phyloP scores from a whole-genome alignment of 176 grass and related monocot genomes.

The Poa annua region DNA sequence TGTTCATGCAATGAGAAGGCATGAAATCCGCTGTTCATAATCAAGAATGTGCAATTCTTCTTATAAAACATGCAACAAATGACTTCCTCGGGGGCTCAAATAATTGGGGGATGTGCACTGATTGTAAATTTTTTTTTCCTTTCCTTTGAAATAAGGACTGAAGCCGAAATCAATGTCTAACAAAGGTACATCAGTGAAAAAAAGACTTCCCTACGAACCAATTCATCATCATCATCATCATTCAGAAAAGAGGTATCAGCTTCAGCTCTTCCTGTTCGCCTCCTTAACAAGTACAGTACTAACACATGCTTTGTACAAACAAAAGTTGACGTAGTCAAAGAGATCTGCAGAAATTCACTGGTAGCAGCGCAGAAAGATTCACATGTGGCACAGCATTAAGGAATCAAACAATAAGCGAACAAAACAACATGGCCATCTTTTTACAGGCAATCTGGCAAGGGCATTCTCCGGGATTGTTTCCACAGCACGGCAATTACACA shows the following conservation, averaged over 20 bases:
- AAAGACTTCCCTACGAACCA: not conserved
- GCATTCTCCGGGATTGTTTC: slow-evolving; percentile 26
- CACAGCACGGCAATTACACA: slow-evolving; percentile 37
- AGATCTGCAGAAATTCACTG: slow-evolving; percentile 18
- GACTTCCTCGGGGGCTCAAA: not conserved
- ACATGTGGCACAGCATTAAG: slow-evolving; percentile 1
- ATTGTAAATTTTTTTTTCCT: not conserved
- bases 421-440: slow-evolving; percentile 26
- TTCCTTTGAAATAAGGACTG: not conserved
- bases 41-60: not conserved
- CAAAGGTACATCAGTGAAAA: not conserved
- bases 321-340: not conserved
- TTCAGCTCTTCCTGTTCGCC: not conserved
- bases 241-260: slow-evolving; percentile 14
- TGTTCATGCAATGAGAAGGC: not conserved
- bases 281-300: slow-evolving; percentile 2
- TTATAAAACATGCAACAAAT: not conserved
- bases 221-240: not conserved
- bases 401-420: slow-evolving; percentile 20
- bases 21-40: not conserved
- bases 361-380: slow-evolving; percentile 8
- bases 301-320: slow-evolving; percentile 8
- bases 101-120: not conserved
- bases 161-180: not conserved
- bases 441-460: slow-evolving; percentile 33